Base-by-base conservation (phyloP, 148 eudicot genomes). In the Nepenthes mirabilis region DNA sequence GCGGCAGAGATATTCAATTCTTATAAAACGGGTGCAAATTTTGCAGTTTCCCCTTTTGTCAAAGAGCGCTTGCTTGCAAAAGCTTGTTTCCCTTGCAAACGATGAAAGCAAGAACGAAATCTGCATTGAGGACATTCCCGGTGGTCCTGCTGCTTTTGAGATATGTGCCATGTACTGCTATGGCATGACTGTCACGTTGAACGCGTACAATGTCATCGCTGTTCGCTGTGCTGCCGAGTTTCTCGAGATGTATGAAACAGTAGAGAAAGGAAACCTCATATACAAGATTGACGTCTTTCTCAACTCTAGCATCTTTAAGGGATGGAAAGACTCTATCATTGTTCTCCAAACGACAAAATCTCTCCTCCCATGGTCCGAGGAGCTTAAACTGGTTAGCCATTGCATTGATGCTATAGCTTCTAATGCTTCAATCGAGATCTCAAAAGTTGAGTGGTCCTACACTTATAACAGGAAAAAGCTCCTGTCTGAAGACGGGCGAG, bases 251-350 rank as follows among this genome's bases (percentile, higher is more conserved):
- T 70, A 76, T 8, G 90, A 83, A 47, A 71, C 80, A 1, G 55
- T 86, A 2, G 97, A 90, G 33, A 86, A 86, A 68, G 94, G 94
- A 40, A 90, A 90, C 37, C 79, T 90, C 33, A 65, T 86, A 34
- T 86, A 86, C 82, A 90, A 90, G 70, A 75, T 86, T 33, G 97
- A 90, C 2, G 91, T 88, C 56, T 88, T 88, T 58, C 83, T 88
- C 48, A 83, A 69, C 66, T 79, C 96, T 11, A 86, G 94, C 75
- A 79, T 90, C 60, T 82, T 86, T 55, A 77, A 86, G 2, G 84
- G 90, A 52, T 90, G 97, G 97, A 90, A 90, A 75, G 97, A 90
- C 68, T 86, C 97, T 0, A 83, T 90, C 59, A 83, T 83, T 34
- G 94, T 80, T 53, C 90, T 90, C 48, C 97, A 83, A 62, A 78